Conservation (phyloP, 495 filamentous ascomycete species). For the Aspergillus biplanus region DNA sequence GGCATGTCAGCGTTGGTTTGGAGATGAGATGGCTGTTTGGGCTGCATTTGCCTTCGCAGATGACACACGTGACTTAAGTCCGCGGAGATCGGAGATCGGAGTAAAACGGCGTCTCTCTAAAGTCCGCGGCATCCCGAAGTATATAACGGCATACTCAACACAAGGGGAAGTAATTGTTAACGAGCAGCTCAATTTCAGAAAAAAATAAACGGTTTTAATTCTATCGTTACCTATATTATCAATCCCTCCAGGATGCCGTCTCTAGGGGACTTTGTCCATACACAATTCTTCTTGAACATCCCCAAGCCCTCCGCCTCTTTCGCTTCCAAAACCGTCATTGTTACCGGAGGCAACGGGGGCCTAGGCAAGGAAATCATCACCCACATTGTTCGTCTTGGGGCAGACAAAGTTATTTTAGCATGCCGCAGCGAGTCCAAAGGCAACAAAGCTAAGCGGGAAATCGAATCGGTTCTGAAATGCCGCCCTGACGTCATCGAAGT, state of each 20-base stretch:
- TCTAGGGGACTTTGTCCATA: constrained; percentile 5
- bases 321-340: constrained; percentile 14
- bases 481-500: constrained; percentile 8
- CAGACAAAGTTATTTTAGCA: constrained; percentile 20
- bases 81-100: constrained; percentile 5
- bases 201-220: background rate
- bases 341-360: constrained; percentile 17
- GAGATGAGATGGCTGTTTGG: background rate
- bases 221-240: background rate
- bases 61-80: constrained; percentile 14
- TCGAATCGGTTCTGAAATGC: constrained; percentile 11
- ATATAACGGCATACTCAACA: background rate
- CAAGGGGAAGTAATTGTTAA: background rate
- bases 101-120: background rate
- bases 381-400: constrained; percentile 19
- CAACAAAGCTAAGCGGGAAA: constrained; percentile 3
- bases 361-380: constrained; percentile 16
- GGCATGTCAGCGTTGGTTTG: no score
- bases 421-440: constrained; percentile 6
- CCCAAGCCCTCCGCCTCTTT: constrained; percentile 8
- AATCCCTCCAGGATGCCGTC: background rate
- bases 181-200: background rate
- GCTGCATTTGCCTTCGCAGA: background rate
- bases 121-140: background rate
- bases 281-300: constrained; percentile 6